Percentiles rank a stretch among this genome's conserved stretches.
These are phyloP conservation scores for Phyllosticta citrichinensis DNA, from an alignment of 2,329 filamentous ascomycete genomes.

Conservation along the genomic window DNA sequence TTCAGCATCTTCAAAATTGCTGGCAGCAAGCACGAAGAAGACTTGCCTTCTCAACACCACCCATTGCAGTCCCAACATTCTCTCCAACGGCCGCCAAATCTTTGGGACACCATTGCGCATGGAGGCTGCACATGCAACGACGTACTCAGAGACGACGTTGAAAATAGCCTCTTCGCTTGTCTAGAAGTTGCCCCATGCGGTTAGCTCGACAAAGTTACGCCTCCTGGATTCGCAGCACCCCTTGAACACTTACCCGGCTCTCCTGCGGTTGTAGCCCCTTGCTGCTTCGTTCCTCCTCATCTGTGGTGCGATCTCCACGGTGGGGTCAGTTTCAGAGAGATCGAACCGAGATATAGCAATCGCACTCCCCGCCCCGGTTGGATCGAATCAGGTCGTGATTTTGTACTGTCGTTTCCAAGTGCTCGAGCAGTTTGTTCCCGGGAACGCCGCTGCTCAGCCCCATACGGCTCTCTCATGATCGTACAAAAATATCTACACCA, in stretches of 20 bases:
- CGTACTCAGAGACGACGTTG: neutral
- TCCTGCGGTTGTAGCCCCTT: neutral
- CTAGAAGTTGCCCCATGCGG: neutral
- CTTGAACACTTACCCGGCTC: neutral
- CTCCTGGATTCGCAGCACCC: neutral
- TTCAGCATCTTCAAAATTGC: neutral
- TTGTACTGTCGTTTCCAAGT: neutral
- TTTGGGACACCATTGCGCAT: neutral
- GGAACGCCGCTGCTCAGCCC: neutral
- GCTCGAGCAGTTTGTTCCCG: neutral
- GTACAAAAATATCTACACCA: neutral
- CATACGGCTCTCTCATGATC: neutral
- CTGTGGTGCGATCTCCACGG: neutral
- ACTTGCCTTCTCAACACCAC: neutral
- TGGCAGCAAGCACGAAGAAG: neutral
- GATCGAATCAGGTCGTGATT: neutral
- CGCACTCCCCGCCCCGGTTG: neutral
- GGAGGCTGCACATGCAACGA: neutral
- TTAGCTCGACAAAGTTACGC: neutral
- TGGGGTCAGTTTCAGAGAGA: neutral
- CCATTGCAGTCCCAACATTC: neutral
- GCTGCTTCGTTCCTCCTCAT: neutral
- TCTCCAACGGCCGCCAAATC: neutral
- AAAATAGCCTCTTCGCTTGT: neutral
- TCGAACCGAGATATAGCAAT: neutral